Conservation (phyloP, 2,329 filamentous ascomycete species). For the Cytospora chrysosperma region DNA sequence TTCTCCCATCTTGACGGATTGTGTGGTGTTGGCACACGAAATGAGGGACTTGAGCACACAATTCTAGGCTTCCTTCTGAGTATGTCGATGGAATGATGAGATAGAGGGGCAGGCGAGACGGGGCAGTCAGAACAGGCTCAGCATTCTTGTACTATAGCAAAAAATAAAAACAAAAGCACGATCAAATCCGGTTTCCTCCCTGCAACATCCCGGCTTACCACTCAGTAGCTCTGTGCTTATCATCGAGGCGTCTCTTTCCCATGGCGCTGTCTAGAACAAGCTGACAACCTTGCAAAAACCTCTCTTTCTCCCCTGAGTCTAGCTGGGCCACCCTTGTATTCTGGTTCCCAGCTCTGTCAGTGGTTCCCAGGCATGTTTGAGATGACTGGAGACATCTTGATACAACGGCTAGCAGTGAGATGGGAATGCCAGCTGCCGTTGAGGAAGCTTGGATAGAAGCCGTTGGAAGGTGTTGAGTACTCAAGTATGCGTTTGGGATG, state of each 20-base stretch:
- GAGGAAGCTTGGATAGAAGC: neutral
- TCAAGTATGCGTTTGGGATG: neutral
- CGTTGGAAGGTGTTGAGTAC: neutral
- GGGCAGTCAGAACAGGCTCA: neutral
- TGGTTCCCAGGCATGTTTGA: neutral
- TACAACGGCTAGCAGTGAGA: neutral
- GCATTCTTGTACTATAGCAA: neutral
- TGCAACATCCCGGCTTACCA: neutral
- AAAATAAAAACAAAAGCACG: no score
- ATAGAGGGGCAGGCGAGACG: neutral
- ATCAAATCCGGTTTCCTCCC: neutral
- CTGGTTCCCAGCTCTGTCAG: neutral
- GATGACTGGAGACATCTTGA: neutral
- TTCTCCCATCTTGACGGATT: constrained; percentile 3
- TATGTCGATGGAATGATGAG: neutral
- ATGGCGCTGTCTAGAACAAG: neutral
- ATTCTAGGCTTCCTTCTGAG: no score
- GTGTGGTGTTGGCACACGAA: neutral
- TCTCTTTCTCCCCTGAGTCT: neutral
- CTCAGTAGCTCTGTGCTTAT: neutral
- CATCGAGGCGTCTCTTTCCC: neutral
- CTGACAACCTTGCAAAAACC: neutral
- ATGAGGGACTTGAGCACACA: neutral
- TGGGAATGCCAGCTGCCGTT: neutral
- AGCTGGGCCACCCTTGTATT: neutral